Conservation (phyloP, 495 filamentous ascomycete genomes). For the Amphirosellinia nigrospora region DNA sequence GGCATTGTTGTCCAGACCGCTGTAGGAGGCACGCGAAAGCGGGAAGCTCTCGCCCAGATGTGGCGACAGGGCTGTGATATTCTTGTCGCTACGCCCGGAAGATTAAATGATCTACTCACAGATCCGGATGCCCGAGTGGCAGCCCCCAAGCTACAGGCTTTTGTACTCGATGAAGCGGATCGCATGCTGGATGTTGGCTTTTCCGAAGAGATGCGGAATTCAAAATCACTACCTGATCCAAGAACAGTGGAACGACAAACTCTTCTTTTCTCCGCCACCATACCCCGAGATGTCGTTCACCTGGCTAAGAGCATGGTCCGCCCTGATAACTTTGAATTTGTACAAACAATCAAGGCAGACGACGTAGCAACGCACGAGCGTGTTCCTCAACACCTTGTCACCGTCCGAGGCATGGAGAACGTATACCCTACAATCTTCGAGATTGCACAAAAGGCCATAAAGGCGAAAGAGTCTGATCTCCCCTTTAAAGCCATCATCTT, state of each 20-base stretch:
- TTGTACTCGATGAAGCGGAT: slow-evolving; percentile 96
- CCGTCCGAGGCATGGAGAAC: slow-evolving; percentile 74
- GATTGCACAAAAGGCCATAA: slow-evolving; percentile 64
- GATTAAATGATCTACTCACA: slow-evolving; percentile 81
- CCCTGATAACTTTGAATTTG: slow-evolving; percentile 71
- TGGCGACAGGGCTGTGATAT: slow-evolving; percentile 82
- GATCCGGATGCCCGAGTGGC: slow-evolving; percentile 69
- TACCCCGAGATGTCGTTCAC: slow-evolving; percentile 79
- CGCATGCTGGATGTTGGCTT: slow-evolving; percentile 91
- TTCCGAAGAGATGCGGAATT: slow-evolving; percentile 77
- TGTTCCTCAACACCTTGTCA: slow-evolving; percentile 78
- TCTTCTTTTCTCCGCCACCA: slow-evolving; percentile 91
- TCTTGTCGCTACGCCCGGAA: slow-evolving; percentile 88
- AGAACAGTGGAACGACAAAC: slow-evolving; percentile 75
- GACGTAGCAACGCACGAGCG: slow-evolving; percentile 83
- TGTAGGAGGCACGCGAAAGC: slow-evolving; percentile 87
- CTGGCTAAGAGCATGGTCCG: slow-evolving; percentile 67
- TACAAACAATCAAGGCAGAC: slow-evolving; percentile 79
- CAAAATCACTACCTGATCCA: slow-evolving; percentile 67
- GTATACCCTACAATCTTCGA: slow-evolving; percentile 76
- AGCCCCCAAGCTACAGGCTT: slow-evolving; percentile 73
- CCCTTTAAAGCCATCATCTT: slow-evolving; percentile 97
- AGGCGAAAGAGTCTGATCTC: slow-evolving; percentile 38
- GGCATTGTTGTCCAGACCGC: slow-evolving; percentile 80
- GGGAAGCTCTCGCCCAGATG: slow-evolving; percentile 63